A percentile compares a stretch with the other conserved stretches of the same genome.
Evolutionary conservation across 108 stramenopile genomes (phyloP).

Genomic region (Aureococcus anophagefferens): DNA sequence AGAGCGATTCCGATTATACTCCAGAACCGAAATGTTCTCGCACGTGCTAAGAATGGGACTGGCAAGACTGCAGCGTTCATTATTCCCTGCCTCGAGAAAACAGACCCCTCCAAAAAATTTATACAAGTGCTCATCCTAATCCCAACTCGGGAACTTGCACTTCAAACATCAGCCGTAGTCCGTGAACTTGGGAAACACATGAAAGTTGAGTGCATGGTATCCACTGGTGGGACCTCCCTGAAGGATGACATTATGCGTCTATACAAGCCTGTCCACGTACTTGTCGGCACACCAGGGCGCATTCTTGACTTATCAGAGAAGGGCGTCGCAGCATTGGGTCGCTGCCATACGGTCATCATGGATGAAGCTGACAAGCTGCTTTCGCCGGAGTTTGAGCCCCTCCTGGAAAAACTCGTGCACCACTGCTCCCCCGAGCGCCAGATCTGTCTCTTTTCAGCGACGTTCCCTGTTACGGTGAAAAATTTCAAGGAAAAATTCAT

Average conservation of each 20-base stretch:
- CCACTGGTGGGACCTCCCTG: conserved; percentile 90
- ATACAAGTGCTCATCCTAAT: conserved; percentile 91
- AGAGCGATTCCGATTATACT: conserved; percentile 95
- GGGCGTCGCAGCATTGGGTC: conserved; percentile 80
- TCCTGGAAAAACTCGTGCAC: conserved; percentile 81
- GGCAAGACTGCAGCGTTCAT: conserved; percentile 98
- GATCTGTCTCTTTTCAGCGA: conserved; percentile 96
- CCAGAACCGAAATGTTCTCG: conserved; percentile 88
- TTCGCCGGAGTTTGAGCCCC: conserved; percentile 87
- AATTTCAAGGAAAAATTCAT: conserved; percentile 83
- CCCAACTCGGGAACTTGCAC: conserved; percentile 92
- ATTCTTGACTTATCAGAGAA: conserved; percentile 92
- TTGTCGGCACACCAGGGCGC: conserved; percentile 96
- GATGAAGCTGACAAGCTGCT: conserved; percentile 98
- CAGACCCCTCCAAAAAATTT: conserved; percentile 66
- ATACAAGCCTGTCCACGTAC: conserved; percentile 83
- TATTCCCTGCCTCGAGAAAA: conserved; percentile 96
- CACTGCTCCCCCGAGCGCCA: conserved; percentile 76
- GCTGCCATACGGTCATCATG: conserved; percentile 91
- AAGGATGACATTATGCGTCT: conserved; percentile 98
- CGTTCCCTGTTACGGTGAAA: conserved; percentile 95
- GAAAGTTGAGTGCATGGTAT: conserved; percentile 92
- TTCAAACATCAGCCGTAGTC: conserved; percentile 70
- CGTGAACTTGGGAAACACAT: conserved; percentile 56
- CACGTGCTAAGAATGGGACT: conserved; percentile 92